A percentile compares a stretch with the other conserved stretches of the same genome.
These are phyloP conservation scores for Xylogone sp. DNA, from an alignment of 2,329 filamentous ascomycete species.

Conservation along the genomic window DNA sequence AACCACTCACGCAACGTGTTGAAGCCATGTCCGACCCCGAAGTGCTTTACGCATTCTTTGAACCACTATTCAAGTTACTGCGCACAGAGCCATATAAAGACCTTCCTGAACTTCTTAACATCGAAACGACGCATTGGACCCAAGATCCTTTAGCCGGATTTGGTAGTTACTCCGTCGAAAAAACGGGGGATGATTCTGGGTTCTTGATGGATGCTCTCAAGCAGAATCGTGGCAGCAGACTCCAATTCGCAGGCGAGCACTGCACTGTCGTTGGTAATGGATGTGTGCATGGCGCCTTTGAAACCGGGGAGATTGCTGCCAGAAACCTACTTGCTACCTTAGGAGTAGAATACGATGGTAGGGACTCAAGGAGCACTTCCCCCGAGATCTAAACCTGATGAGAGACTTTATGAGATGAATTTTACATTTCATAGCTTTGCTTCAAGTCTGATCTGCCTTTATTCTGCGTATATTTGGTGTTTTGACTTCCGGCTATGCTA, in stretches of 20 bases:
- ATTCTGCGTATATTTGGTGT: background rate
- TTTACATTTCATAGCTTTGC: background rate
- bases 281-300: conserved; percentile 41
- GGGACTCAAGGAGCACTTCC: conserved; percentile 18
- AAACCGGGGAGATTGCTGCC: conserved; percentile 37
- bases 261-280: conserved; percentile 37
- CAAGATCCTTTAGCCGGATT: conserved; percentile 39
- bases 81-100: conserved; percentile 40
- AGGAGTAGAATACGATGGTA: conserved; percentile 30
- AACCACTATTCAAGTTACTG: conserved; percentile 38
- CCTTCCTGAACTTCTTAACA: conserved; percentile 32
- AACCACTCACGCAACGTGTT: conserved; percentile 39
- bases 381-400: background rate
- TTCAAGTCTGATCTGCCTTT: background rate
- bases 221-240: conserved; percentile 29
- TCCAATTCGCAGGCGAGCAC: conserved; percentile 39
- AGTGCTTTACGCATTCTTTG: conserved; percentile 37
- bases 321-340: conserved; percentile 34
- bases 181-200: conserved; percentile 38
- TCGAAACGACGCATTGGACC: conserved; percentile 41
- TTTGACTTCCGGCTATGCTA: too few relatives aligned
- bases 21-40: conserved; percentile 36
- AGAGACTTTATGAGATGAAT: background rate
- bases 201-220: conserved; percentile 32
- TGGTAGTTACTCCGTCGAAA: conserved; percentile 39